These are phyloP conservation scores for Wickerhamomyces sp. DNA, from an alignment of 1,139 yeast species.

Conservation along the genomic window DNA sequence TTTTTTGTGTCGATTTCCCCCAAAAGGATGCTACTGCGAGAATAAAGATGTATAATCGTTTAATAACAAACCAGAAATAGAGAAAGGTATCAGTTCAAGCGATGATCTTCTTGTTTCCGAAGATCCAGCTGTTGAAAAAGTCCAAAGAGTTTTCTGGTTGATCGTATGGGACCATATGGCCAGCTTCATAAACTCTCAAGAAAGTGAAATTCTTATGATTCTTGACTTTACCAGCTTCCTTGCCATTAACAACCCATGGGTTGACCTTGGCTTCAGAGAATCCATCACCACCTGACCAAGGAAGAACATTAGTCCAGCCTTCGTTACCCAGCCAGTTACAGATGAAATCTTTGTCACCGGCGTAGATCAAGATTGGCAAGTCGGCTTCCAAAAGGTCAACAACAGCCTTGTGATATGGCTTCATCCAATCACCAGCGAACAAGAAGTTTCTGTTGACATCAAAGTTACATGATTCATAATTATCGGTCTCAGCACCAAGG, in stretches of 20 bases:
- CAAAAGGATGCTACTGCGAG: no score
- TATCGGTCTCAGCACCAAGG: constrained; percentile 87
- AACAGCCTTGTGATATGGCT: constrained; percentile 67
- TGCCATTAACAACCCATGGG: constrained; percentile 36
- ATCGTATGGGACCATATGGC: constrained; percentile 78
- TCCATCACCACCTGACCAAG: constrained; percentile 57
- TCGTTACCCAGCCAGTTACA: constrained; percentile 86
- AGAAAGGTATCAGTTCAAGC: no score
- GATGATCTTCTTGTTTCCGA: constrained; percentile 37
- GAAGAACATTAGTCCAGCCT: constrained; percentile 72
- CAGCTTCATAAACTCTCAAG: constrained; percentile 60
- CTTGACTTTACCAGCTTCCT: constrained; percentile 56
- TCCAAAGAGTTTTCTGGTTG: constrained; percentile 72
- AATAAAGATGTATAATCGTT: no score
- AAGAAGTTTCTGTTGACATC: constrained; percentile 79
- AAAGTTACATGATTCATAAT: constrained; percentile 79
- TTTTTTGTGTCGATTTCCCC: no score
- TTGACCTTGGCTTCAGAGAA: constrained; percentile 39
- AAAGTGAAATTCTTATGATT: constrained; percentile 51
- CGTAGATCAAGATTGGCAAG: constrained; percentile 70
- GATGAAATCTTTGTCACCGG: constrained; percentile 83
- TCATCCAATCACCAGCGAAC: constrained; percentile 91
- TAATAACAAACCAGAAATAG: no score
- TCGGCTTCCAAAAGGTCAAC: constrained; percentile 49
- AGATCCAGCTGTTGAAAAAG: constrained; percentile 77